Base-by-base conservation (phyloP, 2,329 filamentous ascomycete genomes). In the Bretziella fagacearum region DNA sequence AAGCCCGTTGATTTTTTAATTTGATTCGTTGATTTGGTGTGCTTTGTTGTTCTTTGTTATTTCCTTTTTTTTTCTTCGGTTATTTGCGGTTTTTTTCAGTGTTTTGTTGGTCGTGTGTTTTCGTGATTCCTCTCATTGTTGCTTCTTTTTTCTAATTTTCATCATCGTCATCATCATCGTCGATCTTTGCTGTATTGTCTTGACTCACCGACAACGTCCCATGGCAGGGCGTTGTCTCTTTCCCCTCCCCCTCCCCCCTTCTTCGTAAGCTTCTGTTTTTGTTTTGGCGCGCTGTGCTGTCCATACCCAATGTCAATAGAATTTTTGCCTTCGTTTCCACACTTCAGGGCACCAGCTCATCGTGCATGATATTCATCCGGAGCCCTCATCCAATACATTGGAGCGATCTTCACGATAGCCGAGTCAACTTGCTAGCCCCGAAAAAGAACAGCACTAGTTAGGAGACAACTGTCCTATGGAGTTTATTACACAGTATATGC, bases 11-110 rank as follows among this genome's bases (percentile, higher is more conserved):
- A 33, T 33, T 6, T 6, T 33, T 33, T 33, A 15, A 4, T 33
- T 33, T 4, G 30, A 6, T 33, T n/a, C 13, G 13, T 33, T 6
- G 13, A 15, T 6, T n/a, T 33, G 6, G 5, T 17, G 41, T 13
- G 0, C 13, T 44, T 26, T 44, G n/a, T 32, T 27, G 29, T 44
- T 27, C 17, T 29, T 26, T 15, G 3, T 43, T 43, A 18, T 13
- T 32, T 23, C n/a, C 30, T 36, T 29, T 33, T 32, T 42, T 33
- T 48, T 18, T 40, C 46, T 48, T 46, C 20, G 23, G 26, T 41
- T 7, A 29, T 11, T 45, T 36, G 27, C 39, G 4, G 17, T 32
- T 26, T 17, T 35, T 44, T 44, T 33, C 42, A 6, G n/a, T 26
- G 6, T 29, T 29, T 10, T 26, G n/a, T 32, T 22, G 18, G 11